phyloP scores from a whole-genome alignment of 306 rosid genomes.

The Lablab purpureus region DNA sequence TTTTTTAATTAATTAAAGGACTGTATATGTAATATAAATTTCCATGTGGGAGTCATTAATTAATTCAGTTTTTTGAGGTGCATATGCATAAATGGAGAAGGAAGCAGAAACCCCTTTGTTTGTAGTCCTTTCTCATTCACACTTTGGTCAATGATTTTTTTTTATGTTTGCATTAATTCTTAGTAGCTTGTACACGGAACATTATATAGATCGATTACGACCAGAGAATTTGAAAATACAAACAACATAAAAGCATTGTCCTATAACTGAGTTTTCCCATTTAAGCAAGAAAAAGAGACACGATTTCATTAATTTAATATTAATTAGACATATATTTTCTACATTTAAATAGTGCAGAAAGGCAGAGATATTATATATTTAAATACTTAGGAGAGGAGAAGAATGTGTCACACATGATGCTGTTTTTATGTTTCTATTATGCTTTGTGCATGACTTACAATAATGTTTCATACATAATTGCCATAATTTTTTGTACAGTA shows the following conservation, averaged over 20 bases:
- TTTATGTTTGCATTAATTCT: background rate
- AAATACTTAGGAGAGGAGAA: slow-evolving; percentile 62
- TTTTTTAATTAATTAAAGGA: background rate
- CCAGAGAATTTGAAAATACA: slow-evolving; percentile 44
- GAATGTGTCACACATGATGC: slow-evolving; percentile 66
- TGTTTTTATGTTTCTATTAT: slow-evolving; percentile 39
- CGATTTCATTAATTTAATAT: background rate
- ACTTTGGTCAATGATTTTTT: slow-evolving; percentile 51
- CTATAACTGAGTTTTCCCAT: slow-evolving; percentile 48
- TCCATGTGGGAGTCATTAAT: slow-evolving; percentile 43
- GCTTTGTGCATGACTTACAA: background rate
- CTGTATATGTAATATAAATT: background rate
- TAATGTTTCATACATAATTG: background rate
- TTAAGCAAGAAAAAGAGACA: slow-evolving; percentile 49
- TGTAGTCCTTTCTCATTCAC: slow-evolving; percentile 52
- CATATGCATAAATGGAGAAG: slow-evolving; percentile 50
- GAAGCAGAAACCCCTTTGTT: slow-evolving; percentile 59
- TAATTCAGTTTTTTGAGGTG: slow-evolving; percentile 51
- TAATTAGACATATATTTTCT: background rate
- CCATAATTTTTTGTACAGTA: background rate
- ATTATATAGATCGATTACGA: slow-evolving; percentile 26
- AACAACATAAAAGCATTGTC: slow-evolving; percentile 35
- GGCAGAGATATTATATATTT: slow-evolving; percentile 31
- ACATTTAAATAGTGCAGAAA: slow-evolving; percentile 47
- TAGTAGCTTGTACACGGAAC: slow-evolving; percentile 15